Percentiles rank a stretch among this genome's conserved stretches.
phyloP scores from a whole-genome alignment of 2,329 filamentous ascomycete genomes.

The Colletotrichum chrysophilum region DNA sequence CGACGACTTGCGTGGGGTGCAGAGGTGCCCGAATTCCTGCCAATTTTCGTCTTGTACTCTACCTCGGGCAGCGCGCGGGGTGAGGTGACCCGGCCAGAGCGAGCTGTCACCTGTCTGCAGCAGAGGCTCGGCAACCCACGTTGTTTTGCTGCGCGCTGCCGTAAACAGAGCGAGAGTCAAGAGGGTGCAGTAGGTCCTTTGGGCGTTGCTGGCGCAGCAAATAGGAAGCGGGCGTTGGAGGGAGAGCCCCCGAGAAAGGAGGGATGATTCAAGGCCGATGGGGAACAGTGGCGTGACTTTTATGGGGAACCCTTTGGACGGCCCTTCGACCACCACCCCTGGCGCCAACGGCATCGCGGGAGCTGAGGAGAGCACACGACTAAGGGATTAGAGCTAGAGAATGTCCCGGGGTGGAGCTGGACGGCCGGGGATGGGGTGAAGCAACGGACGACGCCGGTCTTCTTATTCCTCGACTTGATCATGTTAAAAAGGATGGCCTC shows the following conservation, averaged over 20 bases:
- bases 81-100: background rate
- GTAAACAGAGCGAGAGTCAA: background rate
- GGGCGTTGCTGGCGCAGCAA: background rate
- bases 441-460: background rate
- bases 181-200: background rate
- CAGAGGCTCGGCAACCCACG: background rate
- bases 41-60: background rate
- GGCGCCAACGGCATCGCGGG: background rate
- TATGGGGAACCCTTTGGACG: background rate
- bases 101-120: background rate
- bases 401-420: slow-evolving; percentile 15
- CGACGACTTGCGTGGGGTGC: background rate
- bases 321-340: background rate
- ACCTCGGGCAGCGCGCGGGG: background rate
- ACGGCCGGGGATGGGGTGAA: background rate
- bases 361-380: background rate
- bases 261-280: slow-evolving; percentile 10
- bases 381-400: slow-evolving; percentile 6
- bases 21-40: background rate
- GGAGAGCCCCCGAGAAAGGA: background rate
- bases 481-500: background rate
- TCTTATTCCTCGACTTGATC: background rate
- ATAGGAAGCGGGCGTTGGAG: background rate
- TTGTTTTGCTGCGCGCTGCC: background rate
- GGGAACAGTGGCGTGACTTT: slow-evolving; percentile 21